These are phyloP conservation scores for Colletotrichum sp. DNA, from an alignment of 2,329 filamentous ascomycete genomes.

Conservation along the genomic window DNA sequence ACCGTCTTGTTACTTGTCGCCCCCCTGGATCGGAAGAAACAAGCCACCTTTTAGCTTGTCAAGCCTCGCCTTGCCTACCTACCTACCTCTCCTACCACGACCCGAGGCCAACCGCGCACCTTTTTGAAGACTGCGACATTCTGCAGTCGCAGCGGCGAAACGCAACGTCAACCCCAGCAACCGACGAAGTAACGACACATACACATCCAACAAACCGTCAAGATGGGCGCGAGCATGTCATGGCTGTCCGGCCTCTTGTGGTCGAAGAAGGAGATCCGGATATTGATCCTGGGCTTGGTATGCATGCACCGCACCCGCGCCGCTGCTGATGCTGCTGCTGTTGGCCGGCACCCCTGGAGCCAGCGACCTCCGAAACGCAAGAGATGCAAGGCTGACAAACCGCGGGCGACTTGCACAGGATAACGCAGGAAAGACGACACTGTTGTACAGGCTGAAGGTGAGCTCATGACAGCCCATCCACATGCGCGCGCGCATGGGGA, in stretches of 20 bases:
- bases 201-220: conserved; percentile 30
- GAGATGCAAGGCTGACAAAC: conserved; percentile 9
- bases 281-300: conserved; percentile 93
- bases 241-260: conserved; percentile 78
- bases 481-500: not conserved
- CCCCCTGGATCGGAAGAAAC: conserved; percentile 2
- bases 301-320: conserved; percentile 33
- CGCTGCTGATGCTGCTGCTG: not conserved
- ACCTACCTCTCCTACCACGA: not conserved
- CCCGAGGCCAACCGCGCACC: conserved; percentile 17
- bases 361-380: not conserved
- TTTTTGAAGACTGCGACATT: not conserved
- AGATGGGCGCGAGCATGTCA: conserved; percentile 69
- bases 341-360: not conserved
- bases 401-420: conserved; percentile 63
- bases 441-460: conserved; percentile 95
- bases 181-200: not conserved
- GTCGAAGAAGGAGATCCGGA: conserved; percentile 97
- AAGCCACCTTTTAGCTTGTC: conserved; percentile 21
- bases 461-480: not conserved
- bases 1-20: not conserved
- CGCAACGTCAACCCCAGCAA: not conserved
- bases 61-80: not conserved
- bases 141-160: conserved; percentile 2
- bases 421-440: conserved; percentile 97